Base-by-base conservation (phyloP, 1,139 yeast species). In the Candida labiduridarum region DNA sequence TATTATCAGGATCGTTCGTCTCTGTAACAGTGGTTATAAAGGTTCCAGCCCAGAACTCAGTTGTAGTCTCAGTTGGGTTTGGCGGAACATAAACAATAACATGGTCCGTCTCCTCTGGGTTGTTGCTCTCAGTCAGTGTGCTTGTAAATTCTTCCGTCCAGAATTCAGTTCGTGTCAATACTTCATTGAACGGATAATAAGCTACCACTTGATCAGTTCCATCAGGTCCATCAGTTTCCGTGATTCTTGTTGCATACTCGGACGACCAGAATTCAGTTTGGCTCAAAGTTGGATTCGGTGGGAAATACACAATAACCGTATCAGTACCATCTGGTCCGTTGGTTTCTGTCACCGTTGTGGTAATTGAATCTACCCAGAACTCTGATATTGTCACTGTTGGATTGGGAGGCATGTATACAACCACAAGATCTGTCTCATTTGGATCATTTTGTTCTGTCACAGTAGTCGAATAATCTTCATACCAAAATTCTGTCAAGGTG, bases 51-150 rank as follows among this genome's bases (percentile, higher is more conserved):
- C 47, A 51, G 19, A 57, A 46, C 49, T 56, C 52, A 7, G 60
- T 52, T 4, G 51, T 35, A 6, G 62, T 59, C 2, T 35, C 33
- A 0, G 55, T 54, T 2, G 59, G 44, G 31, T 30, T 34, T 2
- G 46, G 44, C 12, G 67, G 66, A n/a, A 56, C 57, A n/a, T 58
- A 58, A 18, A 62, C 56, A 40, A 56, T 49, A 3, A 61, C 61
- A 19, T 61, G 55, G 43, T 55, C 55, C 2, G 63, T 59, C 4
- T 50, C 58, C 16, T 46, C 52, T 4, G 50, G 52, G 6, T 18
- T 18, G 14, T 36, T 36, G 7, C 10, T 34, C 27, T 40, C 33
- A 12, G 39, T 35, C 4, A 56, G 43, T 6, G 47, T 42, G 15
- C 58, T 51, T 46, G 53, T 52, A 19, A n/a, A 40, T 16, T 45